Percentiles rank a stretch among this genome's conserved stretches.
These are phyloP conservation scores for Colletotrichum simmondsii DNA, from an alignment of 2,329 filamentous ascomycete species.

Conservation along the genomic window DNA sequence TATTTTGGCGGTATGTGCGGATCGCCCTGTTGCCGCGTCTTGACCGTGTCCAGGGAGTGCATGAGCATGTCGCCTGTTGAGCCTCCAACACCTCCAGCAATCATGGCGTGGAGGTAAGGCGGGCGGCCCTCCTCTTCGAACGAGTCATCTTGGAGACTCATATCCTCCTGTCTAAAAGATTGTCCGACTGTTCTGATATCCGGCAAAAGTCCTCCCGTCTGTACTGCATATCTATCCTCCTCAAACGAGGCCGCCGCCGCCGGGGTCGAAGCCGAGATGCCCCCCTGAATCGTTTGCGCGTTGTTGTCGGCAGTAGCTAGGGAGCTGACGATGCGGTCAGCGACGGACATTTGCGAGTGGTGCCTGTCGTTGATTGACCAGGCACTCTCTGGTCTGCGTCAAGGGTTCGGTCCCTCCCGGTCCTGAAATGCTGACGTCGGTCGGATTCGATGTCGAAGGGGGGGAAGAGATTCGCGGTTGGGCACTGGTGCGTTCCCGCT, in stretches of 20 bases:
- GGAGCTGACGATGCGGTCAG: slow-evolving; percentile 62
- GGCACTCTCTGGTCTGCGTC: slow-evolving; percentile 20
- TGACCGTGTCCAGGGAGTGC: slow-evolving; percentile 98
- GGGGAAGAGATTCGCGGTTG: not conserved
- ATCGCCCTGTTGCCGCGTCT: slow-evolving; percentile 97
- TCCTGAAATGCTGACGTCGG: not conserved
- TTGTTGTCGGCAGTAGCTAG: slow-evolving; percentile 55
- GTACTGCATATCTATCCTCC: slow-evolving; percentile 47
- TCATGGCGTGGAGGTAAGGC: slow-evolving; percentile 75
- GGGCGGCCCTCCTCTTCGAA: slow-evolving; percentile 55
- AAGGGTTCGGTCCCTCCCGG: slow-evolving; percentile 39
- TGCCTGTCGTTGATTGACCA: slow-evolving; percentile 24
- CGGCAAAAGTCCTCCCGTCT: slow-evolving; percentile 40
- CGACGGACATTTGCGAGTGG: slow-evolving; percentile 61
- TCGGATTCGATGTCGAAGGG: not conserved
- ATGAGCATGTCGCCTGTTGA: slow-evolving; percentile 96
- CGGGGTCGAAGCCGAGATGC: slow-evolving; percentile 36
- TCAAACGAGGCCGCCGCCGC: slow-evolving; percentile 44
- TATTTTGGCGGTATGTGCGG: slow-evolving; percentile 94
- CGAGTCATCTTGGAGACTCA: slow-evolving; percentile 42
- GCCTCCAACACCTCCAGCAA: slow-evolving; percentile 92
- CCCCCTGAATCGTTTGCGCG: slow-evolving; percentile 34
- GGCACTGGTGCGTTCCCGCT: not conserved
- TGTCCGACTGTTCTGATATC: slow-evolving; percentile 40
- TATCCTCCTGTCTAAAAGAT: slow-evolving; percentile 25